phyloP scores from a whole-genome alignment of 352 stramenopile genomes.

The Phytopythium sindhum region DNA sequence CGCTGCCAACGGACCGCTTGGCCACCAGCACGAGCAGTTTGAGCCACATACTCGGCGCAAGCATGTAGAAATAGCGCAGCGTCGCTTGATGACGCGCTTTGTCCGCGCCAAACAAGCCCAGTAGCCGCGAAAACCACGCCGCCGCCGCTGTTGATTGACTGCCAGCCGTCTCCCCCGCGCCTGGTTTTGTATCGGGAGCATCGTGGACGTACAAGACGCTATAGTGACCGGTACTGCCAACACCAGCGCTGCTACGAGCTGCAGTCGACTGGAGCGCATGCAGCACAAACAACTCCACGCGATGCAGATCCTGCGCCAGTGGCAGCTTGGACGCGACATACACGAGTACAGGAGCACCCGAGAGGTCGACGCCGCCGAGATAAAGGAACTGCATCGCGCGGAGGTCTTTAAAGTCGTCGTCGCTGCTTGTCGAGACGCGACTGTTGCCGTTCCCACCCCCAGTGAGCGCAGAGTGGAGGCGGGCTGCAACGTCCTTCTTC shows the following conservation, averaged over 20 bases:
- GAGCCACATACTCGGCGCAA: slow-evolving; percentile 68
- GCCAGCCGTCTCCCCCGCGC: slow-evolving; percentile 14
- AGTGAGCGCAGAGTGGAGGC: slow-evolving; percentile 10
- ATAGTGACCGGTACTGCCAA: slow-evolving; percentile 32
- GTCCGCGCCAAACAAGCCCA: slow-evolving; percentile 54
- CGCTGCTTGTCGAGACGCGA: slow-evolving; percentile 33
- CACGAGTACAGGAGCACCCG: slow-evolving; percentile 62
- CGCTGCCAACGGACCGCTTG: slow-evolving; percentile 53
- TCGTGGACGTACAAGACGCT: slow-evolving; percentile 68
- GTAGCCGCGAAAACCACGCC: slow-evolving; percentile 69
- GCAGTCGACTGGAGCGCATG: slow-evolving; percentile 59
- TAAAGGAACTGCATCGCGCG: slow-evolving; percentile 60
- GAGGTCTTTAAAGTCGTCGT: slow-evolving; percentile 61
- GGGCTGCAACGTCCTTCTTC: slow-evolving; percentile 16
- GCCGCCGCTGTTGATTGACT: slow-evolving; percentile 28
- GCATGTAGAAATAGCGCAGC: slow-evolving; percentile 76
- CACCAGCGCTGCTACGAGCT: slow-evolving; percentile 13
- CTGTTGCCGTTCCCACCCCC: slow-evolving; percentile 5
- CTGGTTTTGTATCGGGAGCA: neutral
- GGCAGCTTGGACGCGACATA: slow-evolving; percentile 59
- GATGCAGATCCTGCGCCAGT: slow-evolving; percentile 52
- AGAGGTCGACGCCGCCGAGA: slow-evolving; percentile 59
- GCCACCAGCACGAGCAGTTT: slow-evolving; percentile 70
- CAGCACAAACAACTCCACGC: slow-evolving; percentile 71
- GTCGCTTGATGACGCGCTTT: slow-evolving; percentile 33